Percentiles rank a stretch among this genome's conserved stretches.
Conservation (phyloP, 148 eudicot species). For the Vaccinium myrtillus region DNA sequence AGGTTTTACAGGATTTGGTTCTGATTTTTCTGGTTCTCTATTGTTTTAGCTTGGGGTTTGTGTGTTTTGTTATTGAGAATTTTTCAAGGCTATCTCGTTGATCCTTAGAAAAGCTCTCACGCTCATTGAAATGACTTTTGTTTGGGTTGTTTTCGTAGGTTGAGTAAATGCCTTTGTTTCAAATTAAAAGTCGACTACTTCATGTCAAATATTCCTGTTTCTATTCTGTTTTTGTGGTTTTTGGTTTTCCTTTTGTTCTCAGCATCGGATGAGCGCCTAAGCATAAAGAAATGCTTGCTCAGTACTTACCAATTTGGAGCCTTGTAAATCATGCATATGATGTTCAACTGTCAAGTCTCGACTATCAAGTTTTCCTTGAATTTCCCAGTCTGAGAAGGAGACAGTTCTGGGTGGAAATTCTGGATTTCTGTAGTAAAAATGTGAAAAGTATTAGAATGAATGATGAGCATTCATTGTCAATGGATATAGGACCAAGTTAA, state of each 20-base stretch:
- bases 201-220: background rate
- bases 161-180: background rate
- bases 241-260: background rate
- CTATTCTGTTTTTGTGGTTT: background rate
- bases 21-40: background rate
- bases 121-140: background rate
- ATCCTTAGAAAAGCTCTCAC: too few relatives aligned
- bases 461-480: too few relatives aligned
- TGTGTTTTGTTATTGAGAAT: background rate
- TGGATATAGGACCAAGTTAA: background rate
- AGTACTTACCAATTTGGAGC: background rate
- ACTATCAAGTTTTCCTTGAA: background rate
- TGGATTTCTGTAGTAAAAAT: too few relatives aligned
- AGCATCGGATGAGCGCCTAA: background rate
- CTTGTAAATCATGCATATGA: background rate
- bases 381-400: background rate
- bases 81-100: background rate
- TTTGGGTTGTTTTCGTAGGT: background rate
- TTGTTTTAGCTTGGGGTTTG: background rate
- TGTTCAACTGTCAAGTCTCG: background rate
- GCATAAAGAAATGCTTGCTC: background rate
- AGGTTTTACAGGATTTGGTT: background rate
- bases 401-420: background rate
- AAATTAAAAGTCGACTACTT: background rate
- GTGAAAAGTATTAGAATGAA: too few relatives aligned